phyloP scores from a whole-genome alignment of 495 filamentous ascomycete genomes.

The Pyrenula aspistea region DNA sequence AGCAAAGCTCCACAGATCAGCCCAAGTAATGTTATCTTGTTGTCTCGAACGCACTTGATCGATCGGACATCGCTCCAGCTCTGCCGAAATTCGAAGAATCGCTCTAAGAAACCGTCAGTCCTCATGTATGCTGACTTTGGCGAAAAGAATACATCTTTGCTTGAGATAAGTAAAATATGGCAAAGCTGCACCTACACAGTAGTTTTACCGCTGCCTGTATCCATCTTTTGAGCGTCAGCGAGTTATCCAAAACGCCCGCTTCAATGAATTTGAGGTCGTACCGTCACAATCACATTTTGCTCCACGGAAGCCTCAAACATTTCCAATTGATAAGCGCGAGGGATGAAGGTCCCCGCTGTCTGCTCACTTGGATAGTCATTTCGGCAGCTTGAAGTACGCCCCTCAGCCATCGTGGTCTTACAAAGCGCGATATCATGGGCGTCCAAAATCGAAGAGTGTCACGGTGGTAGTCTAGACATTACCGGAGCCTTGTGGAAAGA shows the following conservation, averaged over 20 bases:
- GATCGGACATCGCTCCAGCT: slow-evolving; percentile 50
- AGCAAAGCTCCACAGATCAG: slow-evolving; percentile 46
- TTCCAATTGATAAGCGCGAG: slow-evolving; percentile 64
- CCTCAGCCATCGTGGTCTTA: too few species aligned
- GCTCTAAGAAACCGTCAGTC: slow-evolving; percentile 39
- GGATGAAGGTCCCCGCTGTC: neutral
- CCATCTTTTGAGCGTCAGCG: slow-evolving; percentile 49
- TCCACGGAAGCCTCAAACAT: slow-evolving; percentile 78
- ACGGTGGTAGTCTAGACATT: too few species aligned
- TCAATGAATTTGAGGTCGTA: slow-evolving; percentile 20
- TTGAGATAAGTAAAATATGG: neutral
- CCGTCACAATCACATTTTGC: slow-evolving; percentile 74
- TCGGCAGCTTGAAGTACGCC: too few species aligned
- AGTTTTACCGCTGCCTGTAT: slow-evolving; percentile 88
- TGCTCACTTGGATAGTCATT: neutral
- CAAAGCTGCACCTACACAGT: slow-evolving; percentile 52
- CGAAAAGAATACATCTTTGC: slow-evolving; percentile 1
- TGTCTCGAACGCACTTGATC: slow-evolving; percentile 40
- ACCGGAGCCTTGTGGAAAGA: too few species aligned
- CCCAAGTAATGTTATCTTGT: slow-evolving; percentile 1
- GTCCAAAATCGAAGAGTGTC: too few species aligned
- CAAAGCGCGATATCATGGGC: too few species aligned
- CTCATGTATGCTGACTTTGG: too few species aligned
- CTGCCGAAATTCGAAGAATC: slow-evolving; percentile 59
- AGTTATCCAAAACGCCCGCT: neutral